Conservation (phyloP, 441 rosid genomes). For the Pelargonium hybrid region DNA sequence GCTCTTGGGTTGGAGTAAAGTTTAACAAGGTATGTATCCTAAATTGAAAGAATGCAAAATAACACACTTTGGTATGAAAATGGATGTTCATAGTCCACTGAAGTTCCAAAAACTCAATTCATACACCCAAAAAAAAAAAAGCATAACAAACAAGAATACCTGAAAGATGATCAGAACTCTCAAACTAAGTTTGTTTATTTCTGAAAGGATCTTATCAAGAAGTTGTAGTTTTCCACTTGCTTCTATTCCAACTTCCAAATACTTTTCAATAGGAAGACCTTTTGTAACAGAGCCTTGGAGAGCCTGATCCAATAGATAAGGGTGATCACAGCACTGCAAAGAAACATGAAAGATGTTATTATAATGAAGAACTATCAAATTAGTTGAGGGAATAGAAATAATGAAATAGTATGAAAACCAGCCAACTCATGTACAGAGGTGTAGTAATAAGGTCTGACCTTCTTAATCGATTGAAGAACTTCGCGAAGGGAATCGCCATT, state of each 20-base stretch:
- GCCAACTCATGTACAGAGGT: not conserved
- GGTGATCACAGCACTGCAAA: constrained; percentile 89
- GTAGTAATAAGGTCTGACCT: not conserved
- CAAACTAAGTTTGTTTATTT: constrained; percentile 40
- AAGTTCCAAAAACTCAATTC: not conserved
- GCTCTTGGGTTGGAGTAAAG: not conserved
- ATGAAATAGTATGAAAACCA: not conserved
- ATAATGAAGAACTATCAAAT: not conserved
- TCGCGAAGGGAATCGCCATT: constrained; percentile 21
- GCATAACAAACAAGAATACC: constrained; percentile 35
- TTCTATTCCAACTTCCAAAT: constrained; percentile 63
- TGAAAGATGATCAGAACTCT: constrained; percentile 78
- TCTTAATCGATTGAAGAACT: not conserved
- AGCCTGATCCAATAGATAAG: constrained; percentile 47
- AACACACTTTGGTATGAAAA: not conserved
- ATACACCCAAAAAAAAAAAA: not conserved
- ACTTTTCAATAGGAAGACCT: constrained; percentile 29
- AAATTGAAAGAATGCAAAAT: not conserved
- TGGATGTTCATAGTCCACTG: not conserved
- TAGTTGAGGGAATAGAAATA: not conserved
- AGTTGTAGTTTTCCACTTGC: constrained; percentile 82
- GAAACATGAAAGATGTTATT: not conserved
- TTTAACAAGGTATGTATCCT: not conserved
- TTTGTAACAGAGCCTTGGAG: constrained; percentile 30
- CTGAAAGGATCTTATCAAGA: constrained; percentile 63